phyloP scores from a whole-genome alignment of 2,329 filamentous ascomycete genomes.

The Huntiella savannae region DNA sequence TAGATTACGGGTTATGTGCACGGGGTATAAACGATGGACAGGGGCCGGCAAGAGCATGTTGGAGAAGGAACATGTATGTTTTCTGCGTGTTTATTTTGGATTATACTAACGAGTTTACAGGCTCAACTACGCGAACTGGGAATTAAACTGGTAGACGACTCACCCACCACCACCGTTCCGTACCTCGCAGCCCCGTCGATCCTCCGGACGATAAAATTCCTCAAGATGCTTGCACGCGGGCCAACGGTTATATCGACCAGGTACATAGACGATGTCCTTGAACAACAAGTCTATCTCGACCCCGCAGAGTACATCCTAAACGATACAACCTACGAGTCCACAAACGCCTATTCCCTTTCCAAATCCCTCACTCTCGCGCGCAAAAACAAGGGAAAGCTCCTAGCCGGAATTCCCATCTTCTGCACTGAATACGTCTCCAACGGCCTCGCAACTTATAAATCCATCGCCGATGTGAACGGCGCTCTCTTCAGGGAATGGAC shows the following conservation, averaged over 20 bases:
- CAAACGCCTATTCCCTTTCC: conserved; percentile 48
- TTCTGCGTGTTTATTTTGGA: background rate
- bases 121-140: conserved; percentile 67
- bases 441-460: conserved; percentile 65
- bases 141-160: conserved; percentile 58
- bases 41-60: conserved; percentile 48
- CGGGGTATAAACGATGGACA: conserved; percentile 70
- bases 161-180: conserved; percentile 45
- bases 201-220: conserved; percentile 83
- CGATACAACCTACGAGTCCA: conserved; percentile 55
- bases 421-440: conserved; percentile 65
- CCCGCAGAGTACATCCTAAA: conserved; percentile 47
- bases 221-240: conserved; percentile 66
- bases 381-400: conserved; percentile 55
- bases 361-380: conserved; percentile 52
- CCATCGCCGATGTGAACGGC: conserved; percentile 76
- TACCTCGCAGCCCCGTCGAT: conserved; percentile 76
- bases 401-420: conserved; percentile 62
- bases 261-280: conserved; percentile 63
- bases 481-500: conserved; percentile 67
- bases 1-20: conserved; percentile 48
- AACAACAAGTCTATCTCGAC: conserved; percentile 44
- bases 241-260: conserved; percentile 57
- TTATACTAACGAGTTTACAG: conserved; percentile 25
- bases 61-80: conserved; percentile 57